Conservation (phyloP, 306 rosid genomes). For the Phaseolus lunatus region DNA sequence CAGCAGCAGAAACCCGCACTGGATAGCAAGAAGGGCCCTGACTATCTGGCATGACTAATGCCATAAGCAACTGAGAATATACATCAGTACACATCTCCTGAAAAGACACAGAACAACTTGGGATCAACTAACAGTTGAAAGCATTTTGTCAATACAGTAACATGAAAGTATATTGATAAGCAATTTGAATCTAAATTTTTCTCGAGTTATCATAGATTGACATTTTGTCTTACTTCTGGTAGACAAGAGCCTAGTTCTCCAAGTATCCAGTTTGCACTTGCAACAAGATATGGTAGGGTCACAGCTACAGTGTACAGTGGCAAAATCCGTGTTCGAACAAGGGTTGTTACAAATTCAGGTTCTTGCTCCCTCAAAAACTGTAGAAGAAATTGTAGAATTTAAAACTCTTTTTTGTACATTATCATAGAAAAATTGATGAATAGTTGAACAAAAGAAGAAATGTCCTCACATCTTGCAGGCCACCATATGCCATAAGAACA, state of each 20-base stretch:
- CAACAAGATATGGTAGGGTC: conserved; percentile 70
- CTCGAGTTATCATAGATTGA: conserved; percentile 46
- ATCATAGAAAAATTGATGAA: conserved; percentile 22
- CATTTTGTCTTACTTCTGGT: conserved; percentile 67
- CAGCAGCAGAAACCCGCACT: conserved; percentile 90
- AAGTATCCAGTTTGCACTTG: conserved; percentile 93
- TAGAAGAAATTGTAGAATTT: conserved; percentile 33
- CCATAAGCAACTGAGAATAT: conserved; percentile 76
- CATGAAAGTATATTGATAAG: conserved; percentile 32
- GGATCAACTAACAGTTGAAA: conserved; percentile 4
- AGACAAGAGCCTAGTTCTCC: conserved; percentile 91
- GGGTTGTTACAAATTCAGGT: conserved; percentile 58
- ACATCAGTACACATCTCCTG: conserved; percentile 84
- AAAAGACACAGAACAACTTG: conserved; percentile 45
- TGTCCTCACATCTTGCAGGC: conserved; percentile 80
- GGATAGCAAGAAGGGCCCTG: conserved; percentile 76
- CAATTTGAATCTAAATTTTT: conserved; percentile 16
- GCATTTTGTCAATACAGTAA: conserved; percentile 1
- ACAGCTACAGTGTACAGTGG: conserved; percentile 65
- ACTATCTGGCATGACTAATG: conserved; percentile 71
- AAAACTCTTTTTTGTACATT: conserved; percentile 8
- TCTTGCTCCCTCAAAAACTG: conserved; percentile 90
- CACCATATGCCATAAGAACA: conserved; percentile 83
- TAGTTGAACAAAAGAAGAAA: conserved; percentile 46
- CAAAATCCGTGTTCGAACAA: conserved; percentile 68